These are phyloP conservation scores for Perkinsus olseni DNA, from an alignment of 169 alveolate genomes.

Conservation along the genomic window DNA sequence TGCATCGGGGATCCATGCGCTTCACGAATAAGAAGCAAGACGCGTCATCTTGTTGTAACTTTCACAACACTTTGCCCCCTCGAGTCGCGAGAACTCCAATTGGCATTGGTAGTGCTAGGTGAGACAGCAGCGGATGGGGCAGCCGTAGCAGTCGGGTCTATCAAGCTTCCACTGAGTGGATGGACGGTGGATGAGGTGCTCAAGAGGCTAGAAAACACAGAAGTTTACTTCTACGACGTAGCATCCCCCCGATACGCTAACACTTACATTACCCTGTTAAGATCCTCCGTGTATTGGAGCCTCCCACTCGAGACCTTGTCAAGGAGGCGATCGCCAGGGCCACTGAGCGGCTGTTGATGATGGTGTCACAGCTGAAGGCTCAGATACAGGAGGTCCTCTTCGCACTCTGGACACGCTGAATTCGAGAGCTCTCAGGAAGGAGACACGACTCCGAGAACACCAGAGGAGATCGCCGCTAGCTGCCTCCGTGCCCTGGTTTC, in stretches of 20 bases:
- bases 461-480: background rate
- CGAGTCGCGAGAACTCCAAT: too few species aligned
- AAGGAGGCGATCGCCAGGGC: background rate
- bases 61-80: too few species aligned
- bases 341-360: background rate
- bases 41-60: too few species aligned
- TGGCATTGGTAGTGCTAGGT: too few species aligned
- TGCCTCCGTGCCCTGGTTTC: background rate
- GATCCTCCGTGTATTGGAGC: background rate
- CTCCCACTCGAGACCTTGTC: background rate
- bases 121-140: too few species aligned
- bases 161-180: background rate
- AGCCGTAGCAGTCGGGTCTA: background rate
- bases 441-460: background rate
- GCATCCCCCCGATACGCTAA: background rate
- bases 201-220: background rate
- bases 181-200: background rate
- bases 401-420: background rate
- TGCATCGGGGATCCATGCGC: background rate
- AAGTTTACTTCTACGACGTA: background rate
- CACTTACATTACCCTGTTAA: background rate
- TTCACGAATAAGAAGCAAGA: too few species aligned
- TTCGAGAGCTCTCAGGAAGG: background rate
- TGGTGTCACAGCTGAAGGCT: background rate
- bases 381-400: background rate